Percentiles rank a stretch among this genome's conserved stretches.
phyloP scores from a whole-genome alignment of 345 rosid species.

The Schrenkiella parvula region DNA sequence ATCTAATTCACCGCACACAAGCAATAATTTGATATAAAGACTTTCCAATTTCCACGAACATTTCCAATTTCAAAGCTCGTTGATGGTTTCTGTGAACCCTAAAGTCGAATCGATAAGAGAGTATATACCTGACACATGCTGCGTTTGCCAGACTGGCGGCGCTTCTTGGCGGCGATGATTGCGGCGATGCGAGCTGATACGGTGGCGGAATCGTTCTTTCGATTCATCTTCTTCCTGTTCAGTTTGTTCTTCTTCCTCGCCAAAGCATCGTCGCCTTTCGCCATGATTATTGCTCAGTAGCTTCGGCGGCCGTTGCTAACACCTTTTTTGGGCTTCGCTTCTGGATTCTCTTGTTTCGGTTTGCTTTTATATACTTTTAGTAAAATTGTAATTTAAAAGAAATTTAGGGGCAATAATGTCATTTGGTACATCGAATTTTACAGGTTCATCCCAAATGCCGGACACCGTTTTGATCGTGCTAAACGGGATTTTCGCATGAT shows the following conservation, averaged over 20 bases:
- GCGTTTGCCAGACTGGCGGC: conserved; percentile 76
- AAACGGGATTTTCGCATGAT: background rate
- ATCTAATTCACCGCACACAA: background rate
- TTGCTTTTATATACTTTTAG: background rate
- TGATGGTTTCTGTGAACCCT: background rate
- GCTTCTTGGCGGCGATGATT: conserved; percentile 83
- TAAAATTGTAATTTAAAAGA: background rate
- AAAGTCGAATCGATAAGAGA: background rate
- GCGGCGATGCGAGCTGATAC: conserved; percentile 77
- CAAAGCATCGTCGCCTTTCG: conserved; percentile 67
- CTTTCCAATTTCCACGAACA: background rate
- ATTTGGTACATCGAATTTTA: background rate
- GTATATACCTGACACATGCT: conserved; percentile 62
- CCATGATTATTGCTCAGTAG: conserved; percentile 33
- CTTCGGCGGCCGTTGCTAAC: conserved; percentile 29
- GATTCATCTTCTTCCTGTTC: conserved; percentile 51
- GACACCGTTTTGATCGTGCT: background rate
- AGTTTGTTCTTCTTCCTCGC: conserved; percentile 62
- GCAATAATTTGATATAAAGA: background rate
- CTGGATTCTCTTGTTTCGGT: background rate
- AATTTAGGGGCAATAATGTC: background rate
- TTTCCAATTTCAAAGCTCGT: background rate
- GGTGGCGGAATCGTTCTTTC: conserved; percentile 40
- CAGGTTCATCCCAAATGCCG: background rate
- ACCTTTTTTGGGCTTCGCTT: background rate